Conservation (phyloP, 257 asterid genomes). For the Fraxinus americana region DNA sequence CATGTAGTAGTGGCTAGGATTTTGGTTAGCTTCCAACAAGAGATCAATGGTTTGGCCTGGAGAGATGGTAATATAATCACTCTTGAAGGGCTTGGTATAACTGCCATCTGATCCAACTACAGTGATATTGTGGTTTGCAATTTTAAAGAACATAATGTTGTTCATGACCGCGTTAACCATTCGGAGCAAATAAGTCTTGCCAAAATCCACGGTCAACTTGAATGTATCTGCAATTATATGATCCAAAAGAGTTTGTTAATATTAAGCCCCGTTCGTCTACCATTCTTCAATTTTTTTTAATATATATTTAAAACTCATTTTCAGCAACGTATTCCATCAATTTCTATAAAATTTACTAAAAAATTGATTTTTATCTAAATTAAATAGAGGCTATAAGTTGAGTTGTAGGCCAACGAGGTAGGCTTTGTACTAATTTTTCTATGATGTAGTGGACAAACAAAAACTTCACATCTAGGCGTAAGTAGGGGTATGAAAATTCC, state of each 20-base stretch:
- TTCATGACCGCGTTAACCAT: slow-evolving; percentile 62
- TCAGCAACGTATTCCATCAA: too few species aligned
- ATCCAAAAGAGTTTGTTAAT: not conserved
- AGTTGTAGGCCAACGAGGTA: too few species aligned
- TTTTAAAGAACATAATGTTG: slow-evolving; percentile 57
- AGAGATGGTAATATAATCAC: slow-evolving; percentile 45
- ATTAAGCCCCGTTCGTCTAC: too few species aligned
- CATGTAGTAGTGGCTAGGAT: slow-evolving; percentile 55
- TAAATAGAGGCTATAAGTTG: too few species aligned
- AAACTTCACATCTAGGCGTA: too few species aligned
- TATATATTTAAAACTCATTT: too few species aligned
- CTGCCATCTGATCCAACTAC: slow-evolving; percentile 62
- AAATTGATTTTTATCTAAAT: too few species aligned
- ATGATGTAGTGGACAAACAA: not conserved
- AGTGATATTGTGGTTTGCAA: slow-evolving; percentile 50
- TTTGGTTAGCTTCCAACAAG: slow-evolving; percentile 49
- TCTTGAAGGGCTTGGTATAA: slow-evolving; percentile 43
- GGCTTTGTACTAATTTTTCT: not conserved
- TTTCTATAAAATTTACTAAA: too few species aligned
- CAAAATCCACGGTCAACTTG: slow-evolving; percentile 39
- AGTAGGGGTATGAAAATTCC: too few species aligned
- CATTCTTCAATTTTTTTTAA: too few species aligned
- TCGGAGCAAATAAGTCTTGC: slow-evolving; percentile 55
- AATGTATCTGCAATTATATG: slow-evolving; percentile 41
- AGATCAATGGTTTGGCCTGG: slow-evolving; percentile 72